Evolutionary conservation across 345 rosid genomes (phyloP).

Genomic region (Boechera stricta): DNA sequence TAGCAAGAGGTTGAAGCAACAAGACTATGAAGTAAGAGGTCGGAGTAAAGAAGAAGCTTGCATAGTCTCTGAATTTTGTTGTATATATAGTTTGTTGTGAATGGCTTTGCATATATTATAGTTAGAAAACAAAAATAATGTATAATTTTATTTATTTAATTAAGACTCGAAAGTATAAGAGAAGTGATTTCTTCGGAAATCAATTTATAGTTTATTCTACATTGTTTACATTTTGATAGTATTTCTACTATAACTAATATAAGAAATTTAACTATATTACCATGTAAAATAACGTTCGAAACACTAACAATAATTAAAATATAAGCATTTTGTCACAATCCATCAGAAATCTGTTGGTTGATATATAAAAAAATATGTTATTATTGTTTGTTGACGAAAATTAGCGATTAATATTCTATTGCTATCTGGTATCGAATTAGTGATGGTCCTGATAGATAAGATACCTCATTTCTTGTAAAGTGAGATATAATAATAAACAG

Average conservation of each 20-base stretch:
- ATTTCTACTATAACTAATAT: neutral
- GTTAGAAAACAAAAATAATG: no score
- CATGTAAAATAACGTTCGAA: neutral
- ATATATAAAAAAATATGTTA: no score
- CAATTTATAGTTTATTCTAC: neutral
- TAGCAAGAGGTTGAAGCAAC: neutral
- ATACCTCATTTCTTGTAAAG: neutral
- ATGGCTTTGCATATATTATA: neutral
- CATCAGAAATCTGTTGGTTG: no score
- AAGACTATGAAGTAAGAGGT: neutral
- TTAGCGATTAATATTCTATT: neutral
- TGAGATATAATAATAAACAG: neutral
- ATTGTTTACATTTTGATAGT: neutral
- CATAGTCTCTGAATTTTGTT: neutral
- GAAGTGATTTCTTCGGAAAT: neutral
- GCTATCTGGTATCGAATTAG: neutral
- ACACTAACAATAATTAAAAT: neutral
- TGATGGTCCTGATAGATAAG: no score
- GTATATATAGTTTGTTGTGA: neutral
- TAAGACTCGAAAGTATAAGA: neutral
- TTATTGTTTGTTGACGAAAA: neutral
- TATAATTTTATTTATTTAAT: no score
- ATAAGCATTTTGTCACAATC: neutral
- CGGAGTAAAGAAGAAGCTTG: neutral
- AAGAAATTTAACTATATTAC: neutral